Base-by-base conservation (phyloP, 2,329 filamentous ascomycete genomes). In the Hortaea sp. region DNA sequence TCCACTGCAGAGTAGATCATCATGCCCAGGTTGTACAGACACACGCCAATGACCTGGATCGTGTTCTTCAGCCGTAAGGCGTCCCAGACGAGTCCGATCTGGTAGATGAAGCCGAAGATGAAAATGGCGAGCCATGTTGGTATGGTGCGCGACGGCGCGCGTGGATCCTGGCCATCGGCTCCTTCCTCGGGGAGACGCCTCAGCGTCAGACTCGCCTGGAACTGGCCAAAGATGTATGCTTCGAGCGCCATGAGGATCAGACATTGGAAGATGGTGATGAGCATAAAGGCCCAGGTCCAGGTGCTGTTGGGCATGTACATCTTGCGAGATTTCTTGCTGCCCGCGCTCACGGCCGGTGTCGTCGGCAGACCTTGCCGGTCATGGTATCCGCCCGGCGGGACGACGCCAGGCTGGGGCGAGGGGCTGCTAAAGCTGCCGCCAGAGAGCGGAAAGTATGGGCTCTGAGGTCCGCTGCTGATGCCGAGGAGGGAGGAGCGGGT, bases 51-150 rank as follows among this genome's bases (percentile, higher is more conserved):
- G 64, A 97, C 77, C 67, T 98, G 92, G 73, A 98, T 98, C 7
- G 92, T 98, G 70, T 98, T 98, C 68, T 95, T 95, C 63, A 90
- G 75, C 52, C 88, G 82, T 48, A 98, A 74, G 11, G 90, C 92
- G 71, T 98, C 92, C 77, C 88, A 97, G 9, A 92, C 85, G 44
- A 98, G 74, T 29, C 94, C 71, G 30, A 97, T 71, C 63, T 95
- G 82, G 69, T 97, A 98, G 48, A 98, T 67, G 69, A 94, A 97
- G 50, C 88, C 92, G 66, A 98, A 95, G 65, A 95, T 95, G 73
- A 97, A 95, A 41, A 98, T 79, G 27, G 90, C 88, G 48, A 98
- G 75, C 69, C 95, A 97, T 34, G 90, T 97, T 28, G 92, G 90
- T 53, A 98, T 95, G 0, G 89, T 79, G 11, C 47, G 42, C 31